Conservation (phyloP, 2,329 filamentous ascomycete species). For the Hymenotorrendiella dingleyae region DNA sequence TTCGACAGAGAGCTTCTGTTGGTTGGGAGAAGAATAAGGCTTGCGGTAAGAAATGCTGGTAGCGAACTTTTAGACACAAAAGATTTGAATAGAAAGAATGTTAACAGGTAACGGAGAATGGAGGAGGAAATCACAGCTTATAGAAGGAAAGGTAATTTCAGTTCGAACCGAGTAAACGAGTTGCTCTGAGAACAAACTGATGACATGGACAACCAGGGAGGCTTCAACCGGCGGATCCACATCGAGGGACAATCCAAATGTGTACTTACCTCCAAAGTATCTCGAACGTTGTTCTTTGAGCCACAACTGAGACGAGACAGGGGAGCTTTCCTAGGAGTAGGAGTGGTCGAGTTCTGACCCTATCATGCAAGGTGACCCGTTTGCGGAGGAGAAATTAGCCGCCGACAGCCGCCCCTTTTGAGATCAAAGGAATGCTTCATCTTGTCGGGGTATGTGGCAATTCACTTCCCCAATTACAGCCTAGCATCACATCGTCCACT, state of each 20-base stretch:
- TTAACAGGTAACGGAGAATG: constrained; percentile 28
- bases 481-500: constrained; percentile 1
- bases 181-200: constrained; percentile 4
- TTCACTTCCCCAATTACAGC: constrained; percentile 9
- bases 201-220: constrained; percentile 21
- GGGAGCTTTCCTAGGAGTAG: constrained; percentile 9
- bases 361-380: constrained; percentile 21
- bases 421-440: constrained; percentile 28
- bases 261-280: constrained; percentile 12
- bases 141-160: constrained; percentile 19
- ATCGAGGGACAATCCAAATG: constrained; percentile 10
- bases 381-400: constrained; percentile 11
- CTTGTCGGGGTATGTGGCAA: constrained; percentile 23
- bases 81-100: constrained; percentile 24
- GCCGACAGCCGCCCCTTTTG: constrained; percentile 13
- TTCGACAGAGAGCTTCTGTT: constrained; percentile 19
- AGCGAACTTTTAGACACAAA: constrained; percentile 15
- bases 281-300: constrained; percentile 6
- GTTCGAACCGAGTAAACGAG: constrained; percentile 6
- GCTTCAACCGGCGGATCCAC: constrained; percentile 15
- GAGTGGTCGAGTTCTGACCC: constrained; percentile 18
- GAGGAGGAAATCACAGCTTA: constrained; percentile 26
- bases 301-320: constrained; percentile 16
- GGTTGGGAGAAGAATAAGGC: constrained; percentile 24
- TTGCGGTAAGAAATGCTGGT: constrained; percentile 30